phyloP scores from a whole-genome alignment of 1,284 basidiomycete species.

The Papiliotrema fonsecae region DNA sequence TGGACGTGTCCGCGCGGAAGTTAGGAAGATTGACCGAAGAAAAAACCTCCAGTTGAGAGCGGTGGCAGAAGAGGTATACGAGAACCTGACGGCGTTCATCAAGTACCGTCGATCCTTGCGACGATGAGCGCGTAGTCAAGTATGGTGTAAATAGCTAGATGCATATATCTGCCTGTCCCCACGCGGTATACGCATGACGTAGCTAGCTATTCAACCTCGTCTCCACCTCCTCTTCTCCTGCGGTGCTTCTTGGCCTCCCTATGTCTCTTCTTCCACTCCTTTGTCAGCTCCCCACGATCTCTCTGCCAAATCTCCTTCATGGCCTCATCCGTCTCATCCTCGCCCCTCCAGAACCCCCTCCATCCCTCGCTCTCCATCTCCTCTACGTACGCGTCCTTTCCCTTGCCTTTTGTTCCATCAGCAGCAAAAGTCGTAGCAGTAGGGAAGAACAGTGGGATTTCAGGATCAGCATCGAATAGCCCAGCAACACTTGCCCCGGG shows the following conservation, averaged over 20 bases:
- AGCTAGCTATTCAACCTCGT: constrained; percentile 13
- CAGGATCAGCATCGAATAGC: constrained; percentile 31
- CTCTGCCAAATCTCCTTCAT: constrained; percentile 69
- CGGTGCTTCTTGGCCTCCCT: constrained; percentile 70
- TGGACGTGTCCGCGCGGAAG: constrained; percentile 57
- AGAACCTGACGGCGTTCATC: constrained; percentile 85
- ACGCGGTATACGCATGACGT: background rate
- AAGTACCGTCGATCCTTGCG: constrained; percentile 58
- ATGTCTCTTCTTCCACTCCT: constrained; percentile 71
- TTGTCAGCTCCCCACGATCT: constrained; percentile 63
- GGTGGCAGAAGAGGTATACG: constrained; percentile 53
- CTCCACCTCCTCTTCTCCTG: constrained; percentile 56
- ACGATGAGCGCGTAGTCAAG: background rate
- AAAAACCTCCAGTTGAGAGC: constrained; percentile 48
- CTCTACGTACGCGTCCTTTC: constrained; percentile 2
- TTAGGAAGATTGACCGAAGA: constrained; percentile 54
- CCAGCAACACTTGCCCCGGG: constrained; percentile 15
- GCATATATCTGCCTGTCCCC: too few relatives aligned
- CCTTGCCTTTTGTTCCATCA: constrained; percentile 6
- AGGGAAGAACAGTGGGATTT: constrained; percentile 43
- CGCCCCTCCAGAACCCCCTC: constrained; percentile 24
- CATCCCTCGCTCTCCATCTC: background rate
- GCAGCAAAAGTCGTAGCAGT: constrained; percentile 1
- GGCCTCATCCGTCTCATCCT: constrained; percentile 42
- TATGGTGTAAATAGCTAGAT: background rate